Evolutionary conservation across 768 basidiomycete species (phyloP), one percentile per base, ranked within the genome.

Genomic region (Trametes maxima): DNA sequence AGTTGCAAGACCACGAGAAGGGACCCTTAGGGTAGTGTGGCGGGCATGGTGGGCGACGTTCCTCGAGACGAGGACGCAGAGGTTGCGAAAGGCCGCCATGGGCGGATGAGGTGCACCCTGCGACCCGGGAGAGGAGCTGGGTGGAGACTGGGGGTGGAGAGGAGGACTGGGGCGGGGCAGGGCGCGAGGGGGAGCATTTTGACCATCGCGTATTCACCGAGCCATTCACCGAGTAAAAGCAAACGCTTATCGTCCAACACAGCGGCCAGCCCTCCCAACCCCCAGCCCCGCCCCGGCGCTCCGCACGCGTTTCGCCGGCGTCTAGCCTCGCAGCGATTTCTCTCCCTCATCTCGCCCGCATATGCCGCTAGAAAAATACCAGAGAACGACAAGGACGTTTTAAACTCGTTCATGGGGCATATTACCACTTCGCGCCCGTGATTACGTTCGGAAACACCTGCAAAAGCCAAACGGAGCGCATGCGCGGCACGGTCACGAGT

Each of bases 1-100:
- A 13, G 87, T 87, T 25, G 88, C 88, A 59, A 90, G 78, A 52
- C 78, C 77, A 25, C 80, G 76, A 42, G 54, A 25, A 37, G 69
- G 57, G 48, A 24, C 36, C 59, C 54, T 57, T 56, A 66, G 51
- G 56, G 63, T 50, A 58, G 62, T 54, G 28, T 64, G 51, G 39
- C 51, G 66, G 63, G 65, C 52, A 71, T 57, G 67, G 53, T 59
- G 61, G 19, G 5, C 11, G 63, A 65, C 36, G 52, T 53, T 50
- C 52, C 69, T 52, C 48, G 67, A 51, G 51, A 52, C 45, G 43
- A 65, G 62, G 54, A 49, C 48, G 33, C 51, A 60, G 45, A 59
- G 56, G 55, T 59, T 62, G 49, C 66, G 59, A 54, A 63, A 19
- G 49, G 40, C 62, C 65, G 65, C 65, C 68, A 69, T 69, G 46